Base-by-base conservation (phyloP, 1,284 basidiomycete genomes). In the Cryptococcus floricola region DNA sequence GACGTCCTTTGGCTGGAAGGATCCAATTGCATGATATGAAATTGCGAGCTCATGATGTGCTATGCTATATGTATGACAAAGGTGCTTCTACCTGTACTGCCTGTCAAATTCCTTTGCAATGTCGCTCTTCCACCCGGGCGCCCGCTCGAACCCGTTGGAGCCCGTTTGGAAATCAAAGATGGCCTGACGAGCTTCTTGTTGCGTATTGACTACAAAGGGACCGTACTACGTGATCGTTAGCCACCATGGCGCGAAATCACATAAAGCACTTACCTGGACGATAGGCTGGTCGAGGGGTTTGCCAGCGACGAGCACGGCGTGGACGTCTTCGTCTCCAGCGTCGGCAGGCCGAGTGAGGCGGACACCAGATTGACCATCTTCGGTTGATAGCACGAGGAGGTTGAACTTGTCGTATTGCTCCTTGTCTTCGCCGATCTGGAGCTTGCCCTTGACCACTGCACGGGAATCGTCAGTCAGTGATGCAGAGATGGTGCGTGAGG, bases 261-360 rank as follows among this genome's bases (percentile, higher is more conserved):
- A 28, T 47, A 48, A 13, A 48, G 37, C 7, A 56, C 58, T 55
- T 41, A 65, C 60, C 66, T 95, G 92, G 53, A 90, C 81, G 4
- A 96, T 89, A 0, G 84, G 80, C 75, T 98, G 93, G 62, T 93
- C 84, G 5, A 98, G 81, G 12, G 94, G 91, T 75, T 95, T 87
- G 9, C 89, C 94, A 6, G 93, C 87, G 56, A 88, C 82, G 82
- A 95, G 69, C 18, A 89, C 79, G 48, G 89, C 80, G 54, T 91
- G 84, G 0, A 89, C 87, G 56, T 82, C 80, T 56, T 83, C 82
- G 48, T 82, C 80, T 2, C 68, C 69, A 12, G 84, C 84, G 19
- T 25, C 81, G 81, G 53, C 38, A 14, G 73, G 70, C 39, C 68
- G 65, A 39, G 67, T 61, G 56, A 81, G 67, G 27, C 62, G 62